A percentile compares a stretch with the other conserved stretches of the same genome.
Evolutionary conservation across 2,329 filamentous ascomycete genomes (phyloP).

Genomic region (Xylariaceae sp.): DNA sequence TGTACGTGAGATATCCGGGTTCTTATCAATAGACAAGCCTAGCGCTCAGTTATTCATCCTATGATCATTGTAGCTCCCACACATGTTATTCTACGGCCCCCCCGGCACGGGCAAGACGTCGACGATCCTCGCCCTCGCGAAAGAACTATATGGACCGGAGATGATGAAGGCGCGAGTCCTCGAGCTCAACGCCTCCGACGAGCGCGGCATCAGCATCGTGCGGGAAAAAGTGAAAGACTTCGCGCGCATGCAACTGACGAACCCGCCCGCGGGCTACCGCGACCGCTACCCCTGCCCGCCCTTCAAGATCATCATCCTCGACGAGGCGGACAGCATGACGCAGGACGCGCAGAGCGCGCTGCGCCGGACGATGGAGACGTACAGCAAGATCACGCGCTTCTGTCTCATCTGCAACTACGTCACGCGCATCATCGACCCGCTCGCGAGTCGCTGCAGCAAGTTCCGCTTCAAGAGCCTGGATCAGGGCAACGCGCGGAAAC

Average conservation of each 20-base stretch:
- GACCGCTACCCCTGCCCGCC: conserved; percentile 85
- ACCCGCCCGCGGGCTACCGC: conserved; percentile 61
- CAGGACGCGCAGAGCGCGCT: conserved; percentile 94
- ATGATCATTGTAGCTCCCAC: conserved; percentile 60
- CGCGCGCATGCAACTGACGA: conserved; percentile 87
- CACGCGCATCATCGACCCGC: conserved; percentile 92
- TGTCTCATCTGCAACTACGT: conserved; percentile 99
- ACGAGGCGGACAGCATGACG: conserved; percentile 98
- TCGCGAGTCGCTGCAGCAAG: conserved; percentile 90
- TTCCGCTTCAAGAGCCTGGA: conserved; percentile 97
- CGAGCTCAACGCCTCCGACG: conserved; percentile 97
- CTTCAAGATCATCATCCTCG: conserved; percentile 98
- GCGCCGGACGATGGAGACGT: conserved; percentile 95
- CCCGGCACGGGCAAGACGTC: conserved; percentile 97
- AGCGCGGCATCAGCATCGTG: conserved; percentile 95
- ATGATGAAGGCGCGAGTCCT: conserved; percentile 92
- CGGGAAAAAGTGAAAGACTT: conserved; percentile 98
- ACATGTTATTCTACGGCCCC: conserved; percentile 99
- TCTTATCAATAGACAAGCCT: not conserved
- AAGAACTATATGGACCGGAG: conserved; percentile 94
- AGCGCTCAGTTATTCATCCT: not conserved
- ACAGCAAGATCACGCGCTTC: conserved; percentile 92
- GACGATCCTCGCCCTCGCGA: conserved; percentile 92
- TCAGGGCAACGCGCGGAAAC: conserved; percentile 70
- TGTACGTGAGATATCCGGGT: conserved; percentile 37